These are phyloP conservation scores for Phanerochaete sordida DNA, from an alignment of 768 basidiomycete species.

Conservation along the genomic window DNA sequence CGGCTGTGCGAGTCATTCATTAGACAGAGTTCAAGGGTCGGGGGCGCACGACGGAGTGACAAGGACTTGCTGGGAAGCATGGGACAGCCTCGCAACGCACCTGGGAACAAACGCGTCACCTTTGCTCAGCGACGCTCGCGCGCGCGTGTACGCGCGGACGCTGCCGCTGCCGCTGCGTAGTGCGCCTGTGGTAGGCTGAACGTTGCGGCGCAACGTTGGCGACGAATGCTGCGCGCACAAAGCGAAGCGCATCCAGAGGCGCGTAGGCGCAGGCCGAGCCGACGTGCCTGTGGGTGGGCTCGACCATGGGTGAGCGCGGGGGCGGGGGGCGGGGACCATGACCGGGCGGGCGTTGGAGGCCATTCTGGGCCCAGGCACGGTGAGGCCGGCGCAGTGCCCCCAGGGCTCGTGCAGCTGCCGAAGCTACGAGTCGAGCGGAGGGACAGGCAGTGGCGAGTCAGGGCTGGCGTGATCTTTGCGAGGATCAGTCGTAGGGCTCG, in stretches of 20 bases:
- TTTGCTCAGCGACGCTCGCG: not conserved
- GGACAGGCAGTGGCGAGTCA: not conserved
- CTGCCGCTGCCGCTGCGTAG: not conserved
- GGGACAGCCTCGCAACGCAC: not conserved
- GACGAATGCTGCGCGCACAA: not conserved
- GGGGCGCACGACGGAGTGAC: not conserved
- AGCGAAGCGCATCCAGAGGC: no score
- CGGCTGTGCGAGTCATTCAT: not conserved
- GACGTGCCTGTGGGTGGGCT: not conserved
- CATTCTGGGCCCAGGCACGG: not conserved
- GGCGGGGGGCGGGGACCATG: not conserved
- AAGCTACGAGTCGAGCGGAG: not conserved
- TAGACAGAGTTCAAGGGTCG: not conserved
- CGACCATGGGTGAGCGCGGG: not conserved
- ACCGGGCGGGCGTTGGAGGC: not conserved
- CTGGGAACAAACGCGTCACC: not conserved
- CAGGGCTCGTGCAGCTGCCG: not conserved
- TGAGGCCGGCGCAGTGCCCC: not conserved
- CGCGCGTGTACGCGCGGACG: not conserved
- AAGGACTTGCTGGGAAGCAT: not conserved
- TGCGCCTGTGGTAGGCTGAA: not conserved
- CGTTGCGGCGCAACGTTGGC: not conserved
- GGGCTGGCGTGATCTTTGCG: no score
- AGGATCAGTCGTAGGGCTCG: not conserved
- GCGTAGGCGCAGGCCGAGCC: no score